Conservation (phyloP, 1,284 basidiomycete species). For the Amylostereum areolatum region DNA sequence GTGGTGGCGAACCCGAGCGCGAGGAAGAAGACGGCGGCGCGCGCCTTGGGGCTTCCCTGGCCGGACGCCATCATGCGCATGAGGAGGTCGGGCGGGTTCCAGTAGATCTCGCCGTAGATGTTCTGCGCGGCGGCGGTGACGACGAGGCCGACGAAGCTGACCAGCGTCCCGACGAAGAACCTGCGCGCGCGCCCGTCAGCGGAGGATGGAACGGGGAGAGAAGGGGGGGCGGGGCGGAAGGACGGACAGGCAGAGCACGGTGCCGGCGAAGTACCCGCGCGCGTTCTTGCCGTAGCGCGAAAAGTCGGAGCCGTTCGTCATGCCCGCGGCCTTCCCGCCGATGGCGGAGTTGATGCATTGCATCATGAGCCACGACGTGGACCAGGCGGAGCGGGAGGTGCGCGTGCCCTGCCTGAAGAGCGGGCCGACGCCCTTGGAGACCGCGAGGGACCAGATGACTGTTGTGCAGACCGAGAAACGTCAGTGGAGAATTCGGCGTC, state of each 20-base stretch:
- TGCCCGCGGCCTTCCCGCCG: constrained; percentile 11
- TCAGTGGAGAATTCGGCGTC: background rate
- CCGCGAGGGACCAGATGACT: constrained; percentile 13
- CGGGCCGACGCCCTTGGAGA: constrained; percentile 11
- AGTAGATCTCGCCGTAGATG: constrained; percentile 14
- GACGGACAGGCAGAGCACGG: background rate
- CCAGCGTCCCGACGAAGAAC: constrained; percentile 12
- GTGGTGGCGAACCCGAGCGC: constrained; percentile 14
- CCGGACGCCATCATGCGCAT: constrained; percentile 14
- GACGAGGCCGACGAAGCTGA: constrained; percentile 13
- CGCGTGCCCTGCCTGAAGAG: constrained; percentile 7
- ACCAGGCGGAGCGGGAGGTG: constrained; percentile 6
- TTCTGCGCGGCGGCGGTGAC: constrained; percentile 13
- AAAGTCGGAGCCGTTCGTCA: constrained; percentile 15
- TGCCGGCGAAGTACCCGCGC: constrained; percentile 1
- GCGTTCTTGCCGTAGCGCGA: constrained; percentile 11
- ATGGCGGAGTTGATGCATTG: constrained; percentile 10
- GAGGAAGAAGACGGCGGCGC: constrained; percentile 14
- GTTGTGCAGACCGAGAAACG: background rate
- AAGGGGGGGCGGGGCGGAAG: background rate
- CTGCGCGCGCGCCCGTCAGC: background rate
- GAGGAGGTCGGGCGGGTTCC: constrained; percentile 16
- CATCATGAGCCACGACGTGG: constrained; percentile 10
- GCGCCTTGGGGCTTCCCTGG: constrained; percentile 11
- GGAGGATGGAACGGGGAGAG: background rate